These are phyloP conservation scores for Paulownia fortunei DNA, from an alignment of 257 asterid species.

Conservation along the genomic window DNA sequence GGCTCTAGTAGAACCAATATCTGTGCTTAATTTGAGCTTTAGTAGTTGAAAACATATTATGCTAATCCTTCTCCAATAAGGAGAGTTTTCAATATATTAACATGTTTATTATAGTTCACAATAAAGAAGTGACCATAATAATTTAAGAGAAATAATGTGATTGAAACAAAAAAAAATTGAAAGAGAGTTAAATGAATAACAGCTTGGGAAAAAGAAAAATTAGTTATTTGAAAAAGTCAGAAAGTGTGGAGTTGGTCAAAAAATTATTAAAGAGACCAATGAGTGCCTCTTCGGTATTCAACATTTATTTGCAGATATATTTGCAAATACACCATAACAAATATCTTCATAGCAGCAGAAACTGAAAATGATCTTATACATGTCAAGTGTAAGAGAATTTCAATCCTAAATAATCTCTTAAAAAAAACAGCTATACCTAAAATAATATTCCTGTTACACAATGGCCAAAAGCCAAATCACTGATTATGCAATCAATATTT, in stretches of 20 bases:
- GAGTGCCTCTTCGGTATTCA: background rate
- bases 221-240: background rate
- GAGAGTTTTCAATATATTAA: background rate
- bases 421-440: background rate
- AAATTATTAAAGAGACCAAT: background rate
- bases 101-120: too few species aligned
- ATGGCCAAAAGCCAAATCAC: background rate
- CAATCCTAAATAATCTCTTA: background rate
- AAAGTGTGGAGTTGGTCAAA: background rate
- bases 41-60: background rate
- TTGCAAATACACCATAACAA: background rate
- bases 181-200: background rate
- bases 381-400: background rate
- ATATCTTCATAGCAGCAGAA: background rate
- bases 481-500: background rate
- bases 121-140: background rate
- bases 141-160: background rate
- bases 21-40: background rate
- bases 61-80: background rate
- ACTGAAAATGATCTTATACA: background rate
- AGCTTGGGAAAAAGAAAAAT: too few species aligned
- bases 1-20: background rate
- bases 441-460: background rate
- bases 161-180: background rate
- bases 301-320: too few species aligned